Base-by-base conservation (phyloP, 345 rosid species). In the Gossypium raimondii region DNA sequence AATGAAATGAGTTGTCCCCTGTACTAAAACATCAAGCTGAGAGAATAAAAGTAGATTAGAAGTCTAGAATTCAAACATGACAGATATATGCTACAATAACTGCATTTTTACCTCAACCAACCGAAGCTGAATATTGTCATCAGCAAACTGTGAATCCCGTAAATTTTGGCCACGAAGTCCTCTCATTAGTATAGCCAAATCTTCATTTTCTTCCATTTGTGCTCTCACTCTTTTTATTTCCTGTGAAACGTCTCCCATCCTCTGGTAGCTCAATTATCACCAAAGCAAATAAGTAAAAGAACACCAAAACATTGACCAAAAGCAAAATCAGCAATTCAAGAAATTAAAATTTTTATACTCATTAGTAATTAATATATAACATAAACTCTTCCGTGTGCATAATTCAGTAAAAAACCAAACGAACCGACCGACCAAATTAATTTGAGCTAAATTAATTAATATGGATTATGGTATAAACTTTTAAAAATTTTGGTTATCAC, bases 81-180 rank as follows among this genome's bases (percentile, higher is more conserved):
- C 16, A 27, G 6, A 14, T 12, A 20, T 25, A 69, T 27, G 24
- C 22, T 51, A 76, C 11, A 68, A 22, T 22, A 17, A 77, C 58
- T 18, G 34, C 9, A 73, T 59, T 17, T 27, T 53, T 82, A 89
- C 98, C 93, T 94, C 98, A 14, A 94, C 97, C 60, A 94, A 91
- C 64, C 92, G 89, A 69, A 94, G 92, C 81, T 82, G 83, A 72
- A 92, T 62, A 76, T 67, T 88, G 78, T 89, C 85, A 73, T 89
- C 98, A 4, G 98, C 97, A 70, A 94, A 92, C 70, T 86, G 89
- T 0, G 87, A 81, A 76, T 94, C 98, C 74, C 86, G 87, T 77
- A 94, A 73, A 77, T 92, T 94, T 82, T 90, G 98, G 47, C 98
- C 98, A 59, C 97, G 89, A 72, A 94, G 86, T 3, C 98, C 98